These are phyloP conservation scores for Linnemannia zychae DNA, from an alignment of 192 early-diverging fungal genomes.

Conservation along the genomic window DNA sequence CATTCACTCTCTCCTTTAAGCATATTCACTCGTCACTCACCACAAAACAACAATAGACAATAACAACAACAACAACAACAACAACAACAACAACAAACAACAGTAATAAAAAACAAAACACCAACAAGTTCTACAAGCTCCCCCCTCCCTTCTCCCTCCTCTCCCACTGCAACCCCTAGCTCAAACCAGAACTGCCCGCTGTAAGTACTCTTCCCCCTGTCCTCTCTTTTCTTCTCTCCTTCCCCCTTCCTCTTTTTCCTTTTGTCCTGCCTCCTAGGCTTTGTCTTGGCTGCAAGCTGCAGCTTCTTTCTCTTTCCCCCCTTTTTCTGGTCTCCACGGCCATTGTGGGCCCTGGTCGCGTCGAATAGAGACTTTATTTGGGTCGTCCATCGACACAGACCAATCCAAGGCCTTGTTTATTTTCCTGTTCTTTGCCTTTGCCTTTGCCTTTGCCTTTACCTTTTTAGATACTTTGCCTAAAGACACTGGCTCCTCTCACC, in stretches of 20 bases:
- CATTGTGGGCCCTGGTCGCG: not conserved
- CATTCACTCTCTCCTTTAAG: not conserved
- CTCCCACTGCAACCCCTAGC: not conserved
- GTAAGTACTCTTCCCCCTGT: not conserved
- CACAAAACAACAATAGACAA: not conserved
- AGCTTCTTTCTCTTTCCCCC: not conserved
- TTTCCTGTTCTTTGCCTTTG: not conserved
- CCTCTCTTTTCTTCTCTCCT: not conserved
- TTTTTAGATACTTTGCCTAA: too few relatives aligned
- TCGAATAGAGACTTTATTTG: not conserved
- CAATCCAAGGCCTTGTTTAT: not conserved
- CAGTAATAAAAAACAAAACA: too few relatives aligned
- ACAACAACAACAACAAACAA: too few relatives aligned
- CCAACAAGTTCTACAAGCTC: too few relatives aligned
- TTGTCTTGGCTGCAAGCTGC: not conserved
- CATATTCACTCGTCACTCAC: not conserved
- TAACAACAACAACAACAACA: too few relatives aligned
- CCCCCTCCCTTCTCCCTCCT: not conserved
- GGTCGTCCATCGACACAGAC: not conserved
- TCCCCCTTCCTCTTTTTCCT: too few relatives aligned
- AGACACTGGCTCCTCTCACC: not conserved
- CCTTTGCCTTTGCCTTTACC: conserved; percentile 5
- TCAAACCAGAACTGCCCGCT: not conserved
- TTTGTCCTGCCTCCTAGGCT: not conserved
- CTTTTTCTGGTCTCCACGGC: not conserved